phyloP scores from a whole-genome alignment of 352 stramenopile species.

The Pilasporangium apinafurcum region DNA sequence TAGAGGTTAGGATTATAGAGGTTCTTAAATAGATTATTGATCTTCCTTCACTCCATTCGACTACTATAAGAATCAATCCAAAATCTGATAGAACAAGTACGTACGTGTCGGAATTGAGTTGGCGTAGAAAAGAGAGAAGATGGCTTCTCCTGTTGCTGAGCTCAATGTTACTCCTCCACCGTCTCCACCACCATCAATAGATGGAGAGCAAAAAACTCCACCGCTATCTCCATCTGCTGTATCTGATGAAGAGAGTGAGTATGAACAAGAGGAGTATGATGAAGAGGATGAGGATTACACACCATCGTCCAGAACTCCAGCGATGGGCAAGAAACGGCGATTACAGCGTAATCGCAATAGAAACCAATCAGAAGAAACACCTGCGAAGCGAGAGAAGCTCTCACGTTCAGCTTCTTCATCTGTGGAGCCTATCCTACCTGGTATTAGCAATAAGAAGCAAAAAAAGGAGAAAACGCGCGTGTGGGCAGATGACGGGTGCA shows the following conservation, averaged over 20 bases:
- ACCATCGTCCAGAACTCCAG: no score
- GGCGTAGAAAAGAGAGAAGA: neutral
- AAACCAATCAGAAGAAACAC: neutral
- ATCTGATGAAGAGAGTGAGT: neutral
- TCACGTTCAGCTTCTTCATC: neutral
- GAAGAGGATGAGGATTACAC: neutral
- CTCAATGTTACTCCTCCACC: neutral
- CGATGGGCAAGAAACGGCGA: conserved; percentile 4
- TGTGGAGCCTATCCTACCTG: neutral
- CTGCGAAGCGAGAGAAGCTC: neutral
- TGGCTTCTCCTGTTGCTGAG: no score
- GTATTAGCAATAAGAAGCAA: conserved; percentile 7
- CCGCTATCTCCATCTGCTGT: conserved; percentile 5
- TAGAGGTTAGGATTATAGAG: neutral
- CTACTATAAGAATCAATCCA: neutral
- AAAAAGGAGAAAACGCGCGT: conserved; percentile 9
- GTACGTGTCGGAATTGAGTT: conserved; percentile 3
- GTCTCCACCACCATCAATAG: neutral
- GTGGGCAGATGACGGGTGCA: conserved; percentile 38
- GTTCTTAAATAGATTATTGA: neutral
- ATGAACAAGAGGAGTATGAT: neutral
- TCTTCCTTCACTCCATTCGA: no score
- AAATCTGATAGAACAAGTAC: conserved; percentile 2
- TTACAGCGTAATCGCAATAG: conserved; percentile 1
- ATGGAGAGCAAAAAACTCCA: conserved; percentile 1